phyloP scores from a whole-genome alignment of 228 moss, liverwort and hornwort genomes.

The Sphagnum magellanicum region DNA sequence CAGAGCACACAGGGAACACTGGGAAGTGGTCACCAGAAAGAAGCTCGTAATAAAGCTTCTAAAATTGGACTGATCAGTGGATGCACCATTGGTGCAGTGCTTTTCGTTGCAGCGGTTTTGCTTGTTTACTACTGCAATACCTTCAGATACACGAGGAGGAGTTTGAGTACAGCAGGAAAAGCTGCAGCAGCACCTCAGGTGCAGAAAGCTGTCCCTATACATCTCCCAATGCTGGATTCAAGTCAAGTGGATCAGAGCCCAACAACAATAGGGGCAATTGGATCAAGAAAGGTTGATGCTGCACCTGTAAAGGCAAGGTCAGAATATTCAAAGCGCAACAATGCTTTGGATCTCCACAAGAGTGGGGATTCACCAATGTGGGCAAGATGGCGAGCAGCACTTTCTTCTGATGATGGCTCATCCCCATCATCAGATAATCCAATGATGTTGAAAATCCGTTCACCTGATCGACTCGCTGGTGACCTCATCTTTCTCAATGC shows the following conservation, averaged over 20 bases:
- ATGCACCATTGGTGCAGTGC: conserved; percentile 48
- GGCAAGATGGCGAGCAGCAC: conserved; percentile 28
- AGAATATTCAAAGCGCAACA: no score
- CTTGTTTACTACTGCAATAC: conserved; percentile 31
- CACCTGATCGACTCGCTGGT: conserved; percentile 70
- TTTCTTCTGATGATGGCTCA: conserved; percentile 26
- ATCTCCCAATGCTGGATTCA: no score
- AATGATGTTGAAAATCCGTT: conserved; percentile 45
- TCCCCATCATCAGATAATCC: conserved; percentile 18
- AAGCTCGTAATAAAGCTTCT: conserved; percentile 11
- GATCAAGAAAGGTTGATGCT: no score
- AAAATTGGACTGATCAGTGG: conserved; percentile 67
- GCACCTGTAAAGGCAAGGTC: no score
- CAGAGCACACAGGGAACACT: conserved; percentile 15
- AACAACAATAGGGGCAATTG: no score
- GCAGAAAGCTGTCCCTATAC: no score
- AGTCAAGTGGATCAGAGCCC: no score
- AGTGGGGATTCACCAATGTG: conserved; percentile 41
- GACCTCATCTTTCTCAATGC: conserved; percentile 82
- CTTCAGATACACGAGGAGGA: conserved; percentile 18
- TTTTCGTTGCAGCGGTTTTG: conserved; percentile 23
- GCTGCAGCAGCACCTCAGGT: no score
- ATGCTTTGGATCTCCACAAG: conserved; percentile 50
- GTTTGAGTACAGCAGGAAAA: no score
- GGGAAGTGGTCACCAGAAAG: conserved; percentile 24